phyloP scores from a whole-genome alignment of 371 early-diverging fungal species.

The Mortierella sp. region DNA sequence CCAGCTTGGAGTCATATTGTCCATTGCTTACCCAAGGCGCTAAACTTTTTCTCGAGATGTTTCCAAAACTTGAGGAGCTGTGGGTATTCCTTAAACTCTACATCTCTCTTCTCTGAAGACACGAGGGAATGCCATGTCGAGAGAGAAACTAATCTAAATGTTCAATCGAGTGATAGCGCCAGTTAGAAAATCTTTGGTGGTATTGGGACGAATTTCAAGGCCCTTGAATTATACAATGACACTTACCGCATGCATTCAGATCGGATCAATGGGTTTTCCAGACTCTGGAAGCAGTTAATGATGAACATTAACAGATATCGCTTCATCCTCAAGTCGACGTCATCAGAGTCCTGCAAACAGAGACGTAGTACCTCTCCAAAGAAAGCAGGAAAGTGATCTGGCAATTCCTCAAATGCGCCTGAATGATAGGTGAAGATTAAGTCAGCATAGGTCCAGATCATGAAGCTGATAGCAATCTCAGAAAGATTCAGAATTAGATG shows the following conservation, averaged over 20 bases:
- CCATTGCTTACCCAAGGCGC: constrained; percentile 57
- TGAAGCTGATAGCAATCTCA: background rate
- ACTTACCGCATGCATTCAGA: constrained; percentile 75
- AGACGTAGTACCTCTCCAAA: constrained; percentile 70
- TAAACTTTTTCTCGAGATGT: constrained; percentile 64
- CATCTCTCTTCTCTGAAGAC: constrained; percentile 61
- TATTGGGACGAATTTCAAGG: background rate
- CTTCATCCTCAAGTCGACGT: constrained; percentile 57
- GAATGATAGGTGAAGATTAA: background rate
- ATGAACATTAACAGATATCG: constrained; percentile 75
- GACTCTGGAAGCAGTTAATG: constrained; percentile 81
- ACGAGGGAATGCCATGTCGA: constrained; percentile 80
- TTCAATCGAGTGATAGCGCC: background rate
- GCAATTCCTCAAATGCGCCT: constrained; percentile 65
- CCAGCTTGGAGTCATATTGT: background rate
- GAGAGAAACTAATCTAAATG: constrained; percentile 73
- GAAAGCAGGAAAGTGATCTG: constrained; percentile 68
- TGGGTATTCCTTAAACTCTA: constrained; percentile 67
- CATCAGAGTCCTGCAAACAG: constrained; percentile 49
- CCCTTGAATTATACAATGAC: background rate
- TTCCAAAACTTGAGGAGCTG: constrained; percentile 78
- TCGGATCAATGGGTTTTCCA: constrained; percentile 83
- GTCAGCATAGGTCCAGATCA: background rate
- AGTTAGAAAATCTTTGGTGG: background rate
- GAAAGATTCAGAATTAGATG: background rate